These are phyloP conservation scores for Strigomonas culicis DNA, from an alignment of 208 protist species.

Conservation along the genomic window DNA sequence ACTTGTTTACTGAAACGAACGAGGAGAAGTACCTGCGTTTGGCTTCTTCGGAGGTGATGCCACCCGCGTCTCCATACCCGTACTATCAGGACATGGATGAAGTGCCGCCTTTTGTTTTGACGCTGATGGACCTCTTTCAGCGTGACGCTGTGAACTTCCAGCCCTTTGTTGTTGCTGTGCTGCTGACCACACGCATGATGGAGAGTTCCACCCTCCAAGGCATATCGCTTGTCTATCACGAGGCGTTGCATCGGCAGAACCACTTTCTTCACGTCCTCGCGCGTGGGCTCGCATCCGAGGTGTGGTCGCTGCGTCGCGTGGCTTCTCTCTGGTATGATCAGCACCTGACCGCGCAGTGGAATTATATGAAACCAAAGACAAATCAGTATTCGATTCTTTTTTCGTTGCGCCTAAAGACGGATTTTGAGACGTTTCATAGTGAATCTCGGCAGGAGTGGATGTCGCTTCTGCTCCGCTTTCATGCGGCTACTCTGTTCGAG, in stretches of 20 bases:
- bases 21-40: slow-evolving; percentile 34
- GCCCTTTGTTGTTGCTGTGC: slow-evolving; percentile 41
- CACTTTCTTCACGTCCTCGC: slow-evolving; percentile 29
- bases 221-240: slow-evolving; percentile 62
- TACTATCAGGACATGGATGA: neutral
- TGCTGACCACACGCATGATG: slow-evolving; percentile 44
- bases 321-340: slow-evolving; percentile 51
- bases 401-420: slow-evolving; percentile 27
- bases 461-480: slow-evolving; percentile 35
- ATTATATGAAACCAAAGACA: slow-evolving; percentile 32
- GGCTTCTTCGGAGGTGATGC: slow-evolving; percentile 37
- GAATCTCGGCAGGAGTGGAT: slow-evolving; percentile 70
- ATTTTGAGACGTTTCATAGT: slow-evolving; percentile 38
- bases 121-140: slow-evolving; percentile 34
- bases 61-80: neutral
- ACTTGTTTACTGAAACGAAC: slow-evolving; percentile 56
- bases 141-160: slow-evolving; percentile 27
- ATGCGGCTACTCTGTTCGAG: slow-evolving; percentile 1
- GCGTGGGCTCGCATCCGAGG: slow-evolving; percentile 32
- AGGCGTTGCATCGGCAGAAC: slow-evolving; percentile 46
- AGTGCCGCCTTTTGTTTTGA: slow-evolving; percentile 25
- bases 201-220: slow-evolving; percentile 61
- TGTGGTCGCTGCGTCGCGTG: slow-evolving; percentile 29
- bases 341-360: slow-evolving; percentile 73
- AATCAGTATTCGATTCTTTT: slow-evolving; percentile 23